Evolutionary conservation across 2,329 filamentous ascomycete species (phyloP).

Genomic region (Botrytis galanthina): DNA sequence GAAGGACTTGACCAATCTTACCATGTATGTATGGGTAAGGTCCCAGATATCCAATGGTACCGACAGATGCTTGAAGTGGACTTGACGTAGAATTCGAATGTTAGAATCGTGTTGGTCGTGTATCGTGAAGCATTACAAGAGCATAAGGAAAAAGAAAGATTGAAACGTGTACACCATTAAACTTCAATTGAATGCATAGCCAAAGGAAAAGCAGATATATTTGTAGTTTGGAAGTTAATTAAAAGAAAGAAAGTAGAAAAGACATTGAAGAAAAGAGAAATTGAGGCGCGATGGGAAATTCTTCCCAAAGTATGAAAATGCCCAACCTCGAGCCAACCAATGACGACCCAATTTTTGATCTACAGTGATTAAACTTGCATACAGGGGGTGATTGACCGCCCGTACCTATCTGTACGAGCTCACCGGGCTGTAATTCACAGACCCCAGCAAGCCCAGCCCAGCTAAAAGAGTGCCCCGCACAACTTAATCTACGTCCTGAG

Average conservation of each 20-base stretch:
- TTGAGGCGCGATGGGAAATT: not conserved
- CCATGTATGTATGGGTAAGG: not conserved
- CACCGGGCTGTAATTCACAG: not conserved
- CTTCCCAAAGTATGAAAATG: not conserved
- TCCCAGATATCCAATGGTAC: not conserved
- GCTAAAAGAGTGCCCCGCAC: conserved; percentile 10
- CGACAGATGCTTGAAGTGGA: not conserved
- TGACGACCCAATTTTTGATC: conserved; percentile 8
- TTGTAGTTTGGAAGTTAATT: not conserved
- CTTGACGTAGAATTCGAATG: not conserved
- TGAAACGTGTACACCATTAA: not conserved
- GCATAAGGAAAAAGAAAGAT: not conserved
- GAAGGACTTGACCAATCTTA: not conserved
- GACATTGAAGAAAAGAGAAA: not conserved
- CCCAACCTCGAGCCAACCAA: not conserved
- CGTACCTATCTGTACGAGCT: not conserved
- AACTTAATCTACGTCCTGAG: not conserved
- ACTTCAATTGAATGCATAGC: not conserved
- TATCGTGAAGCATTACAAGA: conserved; percentile 17
- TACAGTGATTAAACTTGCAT: not conserved
- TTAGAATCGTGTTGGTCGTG: conserved; percentile 8
- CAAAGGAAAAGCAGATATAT: not conserved
- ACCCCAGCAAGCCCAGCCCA: not conserved
- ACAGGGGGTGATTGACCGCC: not conserved
- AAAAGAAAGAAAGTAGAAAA: not conserved